Conservation (phyloP, 2,329 filamentous ascomycete genomes). For the Neonectria hederae region DNA sequence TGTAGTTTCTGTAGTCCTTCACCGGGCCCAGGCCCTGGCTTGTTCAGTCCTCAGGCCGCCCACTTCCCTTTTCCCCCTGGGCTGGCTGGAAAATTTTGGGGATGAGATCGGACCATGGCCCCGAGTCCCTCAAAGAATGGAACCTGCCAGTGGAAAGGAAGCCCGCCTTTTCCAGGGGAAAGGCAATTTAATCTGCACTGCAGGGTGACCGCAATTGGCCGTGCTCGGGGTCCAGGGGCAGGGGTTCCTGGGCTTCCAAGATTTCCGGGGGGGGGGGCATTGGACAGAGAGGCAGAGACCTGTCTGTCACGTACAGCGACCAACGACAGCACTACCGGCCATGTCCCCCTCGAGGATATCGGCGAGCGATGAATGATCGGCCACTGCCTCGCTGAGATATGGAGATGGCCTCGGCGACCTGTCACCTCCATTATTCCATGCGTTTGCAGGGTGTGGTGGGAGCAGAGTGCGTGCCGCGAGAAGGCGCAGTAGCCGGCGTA, state of each 20-base stretch:
- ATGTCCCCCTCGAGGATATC: constrained; percentile 4
- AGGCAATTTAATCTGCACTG: constrained; percentile 41
- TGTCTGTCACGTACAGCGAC: constrained; percentile 5
- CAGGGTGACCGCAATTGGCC: constrained; percentile 35
- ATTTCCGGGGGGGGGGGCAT: constrained; percentile 29
- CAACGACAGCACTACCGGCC: not conserved
- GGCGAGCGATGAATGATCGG: constrained; percentile 4
- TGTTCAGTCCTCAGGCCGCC: not conserved
- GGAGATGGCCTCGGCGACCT: not conserved
- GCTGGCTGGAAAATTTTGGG: not conserved
- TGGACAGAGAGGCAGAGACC: constrained; percentile 20
- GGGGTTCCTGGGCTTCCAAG: constrained; percentile 23
- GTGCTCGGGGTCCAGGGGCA: constrained; percentile 17
- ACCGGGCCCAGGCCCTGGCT: not conserved
- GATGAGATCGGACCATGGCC: constrained; percentile 16
- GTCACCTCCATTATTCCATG: not conserved
- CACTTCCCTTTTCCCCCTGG: not conserved
- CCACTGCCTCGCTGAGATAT: not conserved
- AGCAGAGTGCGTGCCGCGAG: constrained; percentile 1
- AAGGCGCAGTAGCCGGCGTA: not conserved
- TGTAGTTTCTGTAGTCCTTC: not conserved
- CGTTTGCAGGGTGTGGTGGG: constrained; percentile 8
- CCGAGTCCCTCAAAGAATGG: not conserved
- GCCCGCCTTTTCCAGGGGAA: constrained; percentile 17
- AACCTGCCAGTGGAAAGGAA: not conserved